These are phyloP conservation scores for Echria macrotheca DNA, from an alignment of 495 filamentous ascomycete species.

Conservation along the genomic window DNA sequence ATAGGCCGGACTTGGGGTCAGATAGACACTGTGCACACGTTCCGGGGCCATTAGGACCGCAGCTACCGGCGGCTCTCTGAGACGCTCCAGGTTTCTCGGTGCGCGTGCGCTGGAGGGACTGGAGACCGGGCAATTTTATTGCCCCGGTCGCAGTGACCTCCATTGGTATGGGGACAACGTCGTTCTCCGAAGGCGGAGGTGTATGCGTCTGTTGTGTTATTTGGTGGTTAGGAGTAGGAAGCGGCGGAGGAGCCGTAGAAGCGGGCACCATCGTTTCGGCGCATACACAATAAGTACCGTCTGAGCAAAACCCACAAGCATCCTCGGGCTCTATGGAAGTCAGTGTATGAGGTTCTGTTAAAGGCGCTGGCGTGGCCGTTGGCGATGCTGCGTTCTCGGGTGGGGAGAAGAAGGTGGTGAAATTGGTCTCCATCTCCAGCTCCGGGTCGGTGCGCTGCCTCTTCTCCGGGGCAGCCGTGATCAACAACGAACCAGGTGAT, in stretches of 20 bases:
- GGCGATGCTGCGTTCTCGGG: conserved; percentile 12
- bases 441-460: conserved; percentile 33
- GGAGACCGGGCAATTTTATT: conserved; percentile 43
- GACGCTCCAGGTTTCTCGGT: background rate
- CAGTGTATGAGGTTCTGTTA: conserved; percentile 21
- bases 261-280: conserved; percentile 58
- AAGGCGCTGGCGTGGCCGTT: conserved; percentile 6
- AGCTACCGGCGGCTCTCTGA: conserved; percentile 21
- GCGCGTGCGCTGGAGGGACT: conserved; percentile 20
- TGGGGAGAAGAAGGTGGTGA: conserved; percentile 58
- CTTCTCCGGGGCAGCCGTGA: conserved; percentile 52
- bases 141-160: conserved; percentile 44
- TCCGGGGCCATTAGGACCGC: conserved; percentile 68
- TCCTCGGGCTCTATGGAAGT: conserved; percentile 41
- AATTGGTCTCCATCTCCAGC: conserved; percentile 58
- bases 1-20: conserved; percentile 74
- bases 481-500: conserved; percentile 33
- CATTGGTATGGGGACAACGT: conserved; percentile 46
- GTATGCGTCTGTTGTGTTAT: conserved; percentile 51
- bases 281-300: conserved; percentile 79
- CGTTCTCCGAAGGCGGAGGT: conserved; percentile 63
- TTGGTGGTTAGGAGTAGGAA: conserved; percentile 12
- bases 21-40: conserved; percentile 73
- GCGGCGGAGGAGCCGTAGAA: conserved; percentile 10
- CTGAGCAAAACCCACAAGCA: conserved; percentile 81